Base-by-base conservation (phyloP, 495 filamentous ascomycete species). In the Aspergillus leporis region DNA sequence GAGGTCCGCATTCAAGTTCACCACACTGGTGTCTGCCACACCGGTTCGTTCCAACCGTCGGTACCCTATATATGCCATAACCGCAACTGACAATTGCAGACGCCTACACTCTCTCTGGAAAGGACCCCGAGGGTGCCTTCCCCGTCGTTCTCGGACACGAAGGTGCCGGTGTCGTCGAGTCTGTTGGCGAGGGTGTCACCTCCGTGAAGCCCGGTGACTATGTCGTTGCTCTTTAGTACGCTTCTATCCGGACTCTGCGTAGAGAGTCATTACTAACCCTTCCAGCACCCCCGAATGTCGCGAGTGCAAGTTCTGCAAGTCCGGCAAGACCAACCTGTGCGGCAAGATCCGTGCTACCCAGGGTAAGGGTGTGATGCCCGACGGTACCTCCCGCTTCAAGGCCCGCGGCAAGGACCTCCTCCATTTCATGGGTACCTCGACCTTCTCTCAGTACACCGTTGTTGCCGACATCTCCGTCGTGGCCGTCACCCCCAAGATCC, bases 301-400 rank as follows among this genome's bases (percentile, higher is more conserved):
- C 51, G 92, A 97, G 72, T 98, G 94, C 87, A 98, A 98, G 78
- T 98, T 98, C 87, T 98, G 94, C 88, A 90, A 87, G 74, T 97
- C 93, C 53, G 92, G 92, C 80, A 98, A 98, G 87, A 98, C 94
- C 65, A 98, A 98, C 78, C 90, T 98, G 53, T 98, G 94, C 79
- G 94, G 95, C 73, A 98, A 97, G 83, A 98, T 98, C 78, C 90
- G 94, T 64, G 90, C 92, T 30, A 98, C 94, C 13, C 94, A 98
- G 77, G 94, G 94, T 64, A 87, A 82, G 70, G 94, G 94, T 72
- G 90, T 98, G 53, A 96, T 98, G 93, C 94, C 94, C 41, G 94
- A 98, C 72, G 95, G 94, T 53, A 97, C 95, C 64, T 90, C 90
- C 46, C 90, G 94, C 52, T 98, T 98, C 86, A 89, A 83, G 69